Evolutionary conservation across 208 protist genomes (phyloP).

Genomic region (Leptomonas seymouri): DNA sequence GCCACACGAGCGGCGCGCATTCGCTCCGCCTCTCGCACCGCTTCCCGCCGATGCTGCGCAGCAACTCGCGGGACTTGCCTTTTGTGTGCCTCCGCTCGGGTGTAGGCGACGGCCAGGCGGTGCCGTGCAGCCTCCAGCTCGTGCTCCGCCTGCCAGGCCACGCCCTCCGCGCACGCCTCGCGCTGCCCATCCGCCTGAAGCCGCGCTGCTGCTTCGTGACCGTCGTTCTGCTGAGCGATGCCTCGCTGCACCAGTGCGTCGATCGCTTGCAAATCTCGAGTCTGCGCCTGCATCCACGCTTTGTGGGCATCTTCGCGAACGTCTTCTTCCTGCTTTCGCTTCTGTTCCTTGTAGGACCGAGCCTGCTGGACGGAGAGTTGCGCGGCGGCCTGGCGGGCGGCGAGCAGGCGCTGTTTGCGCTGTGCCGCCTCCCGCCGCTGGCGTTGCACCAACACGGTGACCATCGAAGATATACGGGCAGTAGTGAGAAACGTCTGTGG

Average conservation of each 20-base stretch:
- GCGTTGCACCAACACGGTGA: slow-evolving; percentile 53
- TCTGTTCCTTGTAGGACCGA: slow-evolving; percentile 51
- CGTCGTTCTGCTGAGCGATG: slow-evolving; percentile 31
- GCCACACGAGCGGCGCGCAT: slow-evolving; percentile 27
- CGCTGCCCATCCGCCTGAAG: slow-evolving; percentile 28
- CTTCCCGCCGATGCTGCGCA: slow-evolving; percentile 32
- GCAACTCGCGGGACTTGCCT: slow-evolving; percentile 3
- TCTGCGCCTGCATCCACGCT: slow-evolving; percentile 42
- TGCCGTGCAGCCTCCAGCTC: slow-evolving; percentile 48
- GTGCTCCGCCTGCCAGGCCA: slow-evolving; percentile 65
- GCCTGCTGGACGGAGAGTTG: slow-evolving; percentile 48
- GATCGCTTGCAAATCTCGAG: slow-evolving; percentile 31
- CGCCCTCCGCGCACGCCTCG: slow-evolving; percentile 39
- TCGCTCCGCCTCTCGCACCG: slow-evolving; percentile 31
- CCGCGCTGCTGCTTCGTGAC: slow-evolving; percentile 5
- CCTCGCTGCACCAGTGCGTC: slow-evolving; percentile 33
- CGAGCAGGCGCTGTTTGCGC: slow-evolving; percentile 55
- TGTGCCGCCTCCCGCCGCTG: slow-evolving; percentile 53
- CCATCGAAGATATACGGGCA: no score
- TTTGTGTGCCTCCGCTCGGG: slow-evolving; percentile 28
- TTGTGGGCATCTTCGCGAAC: slow-evolving; percentile 37
- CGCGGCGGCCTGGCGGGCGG: slow-evolving; percentile 48
- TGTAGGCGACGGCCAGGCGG: slow-evolving; percentile 49
- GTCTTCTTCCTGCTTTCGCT: slow-evolving; percentile 34
- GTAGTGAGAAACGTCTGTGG: no score